phyloP scores from a whole-genome alignment of 1,284 basidiomycete species.

The Malassezia vespertilionis region DNA sequence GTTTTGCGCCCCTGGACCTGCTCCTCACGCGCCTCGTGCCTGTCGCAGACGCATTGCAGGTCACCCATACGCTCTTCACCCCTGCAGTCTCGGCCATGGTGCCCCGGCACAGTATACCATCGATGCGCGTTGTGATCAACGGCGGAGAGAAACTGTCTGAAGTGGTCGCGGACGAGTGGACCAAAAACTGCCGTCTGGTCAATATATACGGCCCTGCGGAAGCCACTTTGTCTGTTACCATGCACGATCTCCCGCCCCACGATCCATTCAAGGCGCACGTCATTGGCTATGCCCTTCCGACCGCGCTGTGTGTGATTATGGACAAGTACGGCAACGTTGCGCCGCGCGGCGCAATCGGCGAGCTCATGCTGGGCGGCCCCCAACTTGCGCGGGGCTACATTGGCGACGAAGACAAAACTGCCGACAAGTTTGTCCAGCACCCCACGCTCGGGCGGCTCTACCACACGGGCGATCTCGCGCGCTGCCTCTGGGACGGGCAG shows the following conservation, averaged over 20 bases:
- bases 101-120: slow-evolving; percentile 33
- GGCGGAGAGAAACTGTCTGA: slow-evolving; percentile 49
- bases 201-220: slow-evolving; percentile 47
- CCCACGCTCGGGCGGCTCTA: slow-evolving; percentile 38
- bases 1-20: slow-evolving; percentile 31
- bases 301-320: slow-evolving; percentile 41
- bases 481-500: slow-evolving; percentile 42
- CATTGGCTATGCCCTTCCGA: slow-evolving; percentile 46
- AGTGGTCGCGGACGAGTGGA: slow-evolving; percentile 48
- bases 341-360: slow-evolving; percentile 47
- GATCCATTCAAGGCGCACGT: slow-evolving; percentile 48
- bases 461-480: slow-evolving; percentile 44
- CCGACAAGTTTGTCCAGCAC: slow-evolving; percentile 41
- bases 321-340: slow-evolving; percentile 35
- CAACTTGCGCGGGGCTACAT: slow-evolving; percentile 43
- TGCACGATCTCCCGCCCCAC: slow-evolving; percentile 32
- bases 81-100: slow-evolving; percentile 49
- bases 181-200: slow-evolving; percentile 39
- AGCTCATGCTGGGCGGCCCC: slow-evolving; percentile 42
- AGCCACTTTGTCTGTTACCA: slow-evolving; percentile 44
- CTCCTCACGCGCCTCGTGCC: slow-evolving; percentile 33
- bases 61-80: slow-evolving; percentile 45
- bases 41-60: slow-evolving; percentile 31
- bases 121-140: slow-evolving; percentile 47
- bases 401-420: slow-evolving; percentile 40